Evolutionary conservation across 2,329 filamentous ascomycete species (phyloP).

Genomic region (Colletotrichum sp.): DNA sequence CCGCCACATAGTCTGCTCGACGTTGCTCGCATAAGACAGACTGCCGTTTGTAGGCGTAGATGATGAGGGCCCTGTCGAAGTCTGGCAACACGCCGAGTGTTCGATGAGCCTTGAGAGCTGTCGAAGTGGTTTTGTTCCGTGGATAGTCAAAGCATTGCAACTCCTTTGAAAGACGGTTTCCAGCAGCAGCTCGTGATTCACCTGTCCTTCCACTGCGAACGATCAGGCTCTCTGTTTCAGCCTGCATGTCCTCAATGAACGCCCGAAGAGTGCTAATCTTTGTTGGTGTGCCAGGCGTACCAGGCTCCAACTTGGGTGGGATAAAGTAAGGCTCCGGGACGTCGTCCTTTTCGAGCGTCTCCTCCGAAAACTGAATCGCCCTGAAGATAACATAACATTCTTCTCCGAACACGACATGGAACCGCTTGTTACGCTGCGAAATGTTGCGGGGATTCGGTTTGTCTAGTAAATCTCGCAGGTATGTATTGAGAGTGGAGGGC

Average conservation of each 20-base stretch:
- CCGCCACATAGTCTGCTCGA: constrained; percentile 4
- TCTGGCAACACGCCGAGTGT: constrained; percentile 18
- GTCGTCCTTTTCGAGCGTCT: constrained; percentile 38
- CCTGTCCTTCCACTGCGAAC: constrained; percentile 24
- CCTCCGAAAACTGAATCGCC: constrained; percentile 54
- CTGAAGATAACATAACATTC: constrained; percentile 55
- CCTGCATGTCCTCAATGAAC: constrained; percentile 54
- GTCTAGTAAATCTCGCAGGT: constrained; percentile 54
- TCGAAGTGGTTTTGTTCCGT: background rate
- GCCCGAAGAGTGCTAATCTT: constrained; percentile 47
- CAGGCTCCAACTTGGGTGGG: constrained; percentile 32
- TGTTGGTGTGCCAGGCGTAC: constrained; percentile 36
- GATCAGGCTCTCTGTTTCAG: constrained; percentile 51
- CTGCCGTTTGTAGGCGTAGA: constrained; percentile 18
- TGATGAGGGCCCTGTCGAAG: constrained; percentile 14
- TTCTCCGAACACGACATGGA: constrained; percentile 57
- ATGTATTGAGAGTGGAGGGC: constrained; percentile 53
- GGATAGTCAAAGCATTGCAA: constrained; percentile 21
- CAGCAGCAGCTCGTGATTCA: background rate
- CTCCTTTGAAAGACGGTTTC: constrained; percentile 2
- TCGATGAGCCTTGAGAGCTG: background rate
- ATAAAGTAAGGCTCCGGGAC: constrained; percentile 44
- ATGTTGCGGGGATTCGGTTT: constrained; percentile 46
- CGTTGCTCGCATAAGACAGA: constrained; percentile 9
- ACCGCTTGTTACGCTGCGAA: constrained; percentile 62